phyloP scores from a whole-genome alignment of 2,329 filamentous ascomycete genomes.

The Raffaelea arxii region DNA sequence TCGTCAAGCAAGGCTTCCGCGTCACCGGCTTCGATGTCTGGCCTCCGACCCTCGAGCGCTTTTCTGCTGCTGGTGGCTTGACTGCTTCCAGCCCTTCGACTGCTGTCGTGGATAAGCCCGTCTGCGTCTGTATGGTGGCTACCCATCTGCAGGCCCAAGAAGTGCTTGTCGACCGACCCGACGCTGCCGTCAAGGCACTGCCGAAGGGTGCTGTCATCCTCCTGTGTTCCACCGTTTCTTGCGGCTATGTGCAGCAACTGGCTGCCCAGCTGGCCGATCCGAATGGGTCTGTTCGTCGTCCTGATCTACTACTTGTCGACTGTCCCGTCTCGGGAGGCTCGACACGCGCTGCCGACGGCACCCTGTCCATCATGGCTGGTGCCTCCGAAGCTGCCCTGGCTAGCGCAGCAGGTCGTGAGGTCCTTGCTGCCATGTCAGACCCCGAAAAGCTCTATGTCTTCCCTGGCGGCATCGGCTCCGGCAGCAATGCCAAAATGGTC shows the following conservation, averaged over 20 bases:
- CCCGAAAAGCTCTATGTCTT: conserved; percentile 52
- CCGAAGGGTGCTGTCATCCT: conserved; percentile 51
- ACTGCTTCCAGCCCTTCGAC: conserved; percentile 50
- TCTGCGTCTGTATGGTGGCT: conserved; percentile 67
- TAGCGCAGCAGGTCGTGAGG: conserved; percentile 43
- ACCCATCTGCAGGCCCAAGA: conserved; percentile 58
- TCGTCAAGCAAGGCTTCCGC: conserved; percentile 55
- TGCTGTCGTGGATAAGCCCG: conserved; percentile 48
- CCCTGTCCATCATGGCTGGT: conserved; percentile 66
- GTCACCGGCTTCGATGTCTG: conserved; percentile 67
- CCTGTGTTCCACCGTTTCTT: conserved; percentile 62
- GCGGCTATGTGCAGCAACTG: conserved; percentile 53
- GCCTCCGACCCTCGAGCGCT: conserved; percentile 54
- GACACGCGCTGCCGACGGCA: conserved; percentile 58
- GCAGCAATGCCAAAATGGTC: conserved; percentile 53
- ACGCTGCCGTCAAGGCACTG: conserved; percentile 38
- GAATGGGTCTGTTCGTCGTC: conserved; percentile 43
- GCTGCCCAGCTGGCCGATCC: conserved; percentile 43
- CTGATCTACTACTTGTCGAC: conserved; percentile 60
- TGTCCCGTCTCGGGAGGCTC: conserved; percentile 65
- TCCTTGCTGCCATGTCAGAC: conserved; percentile 56
- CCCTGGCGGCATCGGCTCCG: conserved; percentile 47
- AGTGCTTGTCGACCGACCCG: conserved; percentile 51
- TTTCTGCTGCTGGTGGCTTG: conserved; percentile 51
- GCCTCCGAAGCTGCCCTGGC: conserved; percentile 48